Conservation (phyloP, 2,329 filamentous ascomycete species). For the Colletotrichum spinosum region DNA sequence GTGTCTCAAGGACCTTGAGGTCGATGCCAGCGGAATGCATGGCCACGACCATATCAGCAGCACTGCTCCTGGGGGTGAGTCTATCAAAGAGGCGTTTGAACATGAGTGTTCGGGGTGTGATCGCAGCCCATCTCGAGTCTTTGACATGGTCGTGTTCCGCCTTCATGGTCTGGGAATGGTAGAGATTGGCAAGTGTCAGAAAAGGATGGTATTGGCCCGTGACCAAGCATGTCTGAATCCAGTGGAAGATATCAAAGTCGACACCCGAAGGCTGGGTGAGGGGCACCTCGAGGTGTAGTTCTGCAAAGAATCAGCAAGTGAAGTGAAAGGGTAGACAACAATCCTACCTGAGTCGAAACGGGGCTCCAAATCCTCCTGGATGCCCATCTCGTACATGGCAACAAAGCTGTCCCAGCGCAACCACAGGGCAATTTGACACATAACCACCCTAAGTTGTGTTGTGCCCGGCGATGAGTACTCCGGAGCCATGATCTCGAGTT, state of each 20-base stretch:
- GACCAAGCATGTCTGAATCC: constrained; percentile 63
- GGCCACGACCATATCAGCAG: constrained; percentile 76
- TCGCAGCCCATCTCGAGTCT: constrained; percentile 55
- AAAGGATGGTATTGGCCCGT: constrained; percentile 51
- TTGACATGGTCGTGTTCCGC: constrained; percentile 49
- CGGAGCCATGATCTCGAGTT: constrained; percentile 73
- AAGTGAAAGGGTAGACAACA: not conserved
- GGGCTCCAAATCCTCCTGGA: constrained; percentile 59
- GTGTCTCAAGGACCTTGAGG: constrained; percentile 76
- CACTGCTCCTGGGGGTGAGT: constrained; percentile 62
- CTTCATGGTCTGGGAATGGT: constrained; percentile 52
- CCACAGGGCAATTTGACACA: constrained; percentile 87
- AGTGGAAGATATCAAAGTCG: constrained; percentile 58
- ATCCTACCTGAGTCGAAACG: constrained; percentile 54
- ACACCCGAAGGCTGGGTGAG: constrained; percentile 46
- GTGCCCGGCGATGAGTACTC: constrained; percentile 58
- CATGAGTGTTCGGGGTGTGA: constrained; percentile 76
- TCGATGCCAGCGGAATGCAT: constrained; percentile 79
- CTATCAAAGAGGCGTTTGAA: constrained; percentile 75
- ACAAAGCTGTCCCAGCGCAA: constrained; percentile 74
- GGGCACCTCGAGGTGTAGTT: constrained; percentile 43
- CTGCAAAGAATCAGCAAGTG: constrained; percentile 39
- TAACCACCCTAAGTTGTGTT: constrained; percentile 73
- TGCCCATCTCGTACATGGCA: constrained; percentile 62
- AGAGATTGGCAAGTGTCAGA: constrained; percentile 58